phyloP scores from a whole-genome alignment of 2,329 filamentous ascomycete species.

The Paraphaeosphaeria minitans region DNA sequence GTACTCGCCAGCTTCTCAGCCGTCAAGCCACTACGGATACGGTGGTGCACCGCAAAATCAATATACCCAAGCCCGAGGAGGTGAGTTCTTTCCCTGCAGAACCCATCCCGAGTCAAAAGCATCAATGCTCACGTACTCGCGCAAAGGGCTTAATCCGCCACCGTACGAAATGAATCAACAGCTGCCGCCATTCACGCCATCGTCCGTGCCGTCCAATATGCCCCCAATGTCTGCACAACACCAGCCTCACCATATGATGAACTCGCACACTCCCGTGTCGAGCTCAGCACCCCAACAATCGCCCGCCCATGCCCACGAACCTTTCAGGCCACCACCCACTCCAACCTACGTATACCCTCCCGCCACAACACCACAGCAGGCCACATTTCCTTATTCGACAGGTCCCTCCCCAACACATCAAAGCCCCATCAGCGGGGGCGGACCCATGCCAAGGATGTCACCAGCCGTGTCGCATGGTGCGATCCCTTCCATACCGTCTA shows the following conservation, averaged over 20 bases:
- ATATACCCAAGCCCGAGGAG: slow-evolving; percentile 42
- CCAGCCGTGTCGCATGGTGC: slow-evolving; percentile 53
- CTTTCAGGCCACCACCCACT: slow-evolving; percentile 63
- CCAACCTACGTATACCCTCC: slow-evolving; percentile 64
- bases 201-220: slow-evolving; percentile 57
- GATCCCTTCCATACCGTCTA: slow-evolving; percentile 53
- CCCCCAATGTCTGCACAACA: slow-evolving; percentile 54
- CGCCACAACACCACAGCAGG: slow-evolving; percentile 57
- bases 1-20: slow-evolving; percentile 61
- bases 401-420: slow-evolving; percentile 57
- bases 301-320: slow-evolving; percentile 64
- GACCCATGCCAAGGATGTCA: slow-evolving; percentile 57
- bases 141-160: slow-evolving; percentile 68
- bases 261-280: slow-evolving; percentile 47
- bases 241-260: slow-evolving; percentile 55
- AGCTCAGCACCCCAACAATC: slow-evolving; percentile 51
- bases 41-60: slow-evolving; percentile 39
- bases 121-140: slow-evolving; percentile 63
- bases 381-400: slow-evolving; percentile 55
- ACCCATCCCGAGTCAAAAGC: slow-evolving; percentile 57
- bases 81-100: slow-evolving; percentile 61
- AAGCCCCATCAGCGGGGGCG: slow-evolving; percentile 55
- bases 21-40: slow-evolving; percentile 62
- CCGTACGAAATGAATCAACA: slow-evolving; percentile 67
- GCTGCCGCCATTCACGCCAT: slow-evolving; percentile 66